Evolutionary conservation across 495 filamentous ascomycete species (phyloP), one percentile per base, ranked within the genome.

Genomic region (Talaromyces wortmannii): DNA sequence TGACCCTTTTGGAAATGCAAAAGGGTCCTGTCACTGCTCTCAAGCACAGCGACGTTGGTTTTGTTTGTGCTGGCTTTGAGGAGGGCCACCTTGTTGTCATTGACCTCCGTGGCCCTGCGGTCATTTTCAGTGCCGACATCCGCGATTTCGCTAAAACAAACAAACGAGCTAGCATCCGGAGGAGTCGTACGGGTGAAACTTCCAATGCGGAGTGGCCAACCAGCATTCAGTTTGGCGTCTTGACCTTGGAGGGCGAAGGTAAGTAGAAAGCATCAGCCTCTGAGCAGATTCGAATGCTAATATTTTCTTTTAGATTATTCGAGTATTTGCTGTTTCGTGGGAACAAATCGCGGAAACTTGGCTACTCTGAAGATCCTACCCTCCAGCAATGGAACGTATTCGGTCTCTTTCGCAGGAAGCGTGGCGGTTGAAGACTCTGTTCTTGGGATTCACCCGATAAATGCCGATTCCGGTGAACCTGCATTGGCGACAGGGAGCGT

Each of bases 311-410:
- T 51, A 82, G 86, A 89, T 57, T 98, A 95, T 63, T 96, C 92
- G 6, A 95, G 89, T 60, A 95, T 98, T 53, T 83, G 86, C 47
- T 87, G 92, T 59, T 96, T 97, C 62, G 87, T 94, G 4, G 94
- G 95, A 8, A 97, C 92, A 0, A 91, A 86, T 61, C 61, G 83
- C 36, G 94, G 94, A 17, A 86, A 86, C 55, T 71, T 97, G 31
- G 83, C 83, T 16, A 97, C 94, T 0, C 92, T 97, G 72, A 96
- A 94, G 70, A 74, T 98, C 15, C 72, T 97, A 7, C 94, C 94
- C 3, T 75, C 83, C 7, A 68, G 76, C 2, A 76, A 78, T 59
- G 84, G 88, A 5, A 72, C 78, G 13, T 97, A 95, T 66, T 76
- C 78, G n/a, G 91, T 84, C 31, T 76, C 84, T 31, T 80, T 87